A percentile compares a stretch with the other conserved stretches of the same genome.
phyloP scores from a whole-genome alignment of 1,284 basidiomycete species.

The Cerrena zonata region DNA sequence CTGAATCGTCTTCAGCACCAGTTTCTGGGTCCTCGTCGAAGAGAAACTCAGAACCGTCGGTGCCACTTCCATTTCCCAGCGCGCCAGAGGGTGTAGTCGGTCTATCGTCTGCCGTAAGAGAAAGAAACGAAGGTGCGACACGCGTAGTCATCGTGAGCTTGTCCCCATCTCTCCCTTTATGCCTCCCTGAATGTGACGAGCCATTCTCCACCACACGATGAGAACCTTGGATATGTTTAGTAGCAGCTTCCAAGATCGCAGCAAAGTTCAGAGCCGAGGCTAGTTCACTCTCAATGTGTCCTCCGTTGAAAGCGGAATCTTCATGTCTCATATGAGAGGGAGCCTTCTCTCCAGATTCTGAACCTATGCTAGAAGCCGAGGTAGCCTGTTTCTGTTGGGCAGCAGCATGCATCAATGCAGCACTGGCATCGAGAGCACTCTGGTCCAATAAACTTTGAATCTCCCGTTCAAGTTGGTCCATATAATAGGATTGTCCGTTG shows the following conservation, averaged over 20 bases:
- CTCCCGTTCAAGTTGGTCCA: slow-evolving; percentile 69
- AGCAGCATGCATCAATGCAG: slow-evolving; percentile 53
- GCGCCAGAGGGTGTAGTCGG: slow-evolving; percentile 12
- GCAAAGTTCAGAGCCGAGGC: slow-evolving; percentile 32
- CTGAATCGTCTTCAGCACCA: slow-evolving; percentile 22
- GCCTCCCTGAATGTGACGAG: slow-evolving; percentile 34
- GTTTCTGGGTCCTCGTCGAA: slow-evolving; percentile 32
- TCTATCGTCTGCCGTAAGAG: slow-evolving; percentile 48
- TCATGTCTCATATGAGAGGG: background rate
- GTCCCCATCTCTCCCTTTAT: slow-evolving; percentile 26
- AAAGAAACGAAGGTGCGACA: slow-evolving; percentile 69
- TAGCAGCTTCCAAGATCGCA: slow-evolving; percentile 69
- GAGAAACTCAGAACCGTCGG: slow-evolving; percentile 54
- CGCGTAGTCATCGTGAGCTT: slow-evolving; percentile 48
- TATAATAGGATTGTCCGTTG: slow-evolving; percentile 43
- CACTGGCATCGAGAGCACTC: slow-evolving; percentile 58
- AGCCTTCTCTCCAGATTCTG: background rate
- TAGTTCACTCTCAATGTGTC: slow-evolving; percentile 31
- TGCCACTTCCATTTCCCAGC: slow-evolving; percentile 16
- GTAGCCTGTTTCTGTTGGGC: slow-evolving; percentile 55
- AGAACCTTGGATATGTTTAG: slow-evolving; percentile 50
- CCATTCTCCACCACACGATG: slow-evolving; percentile 40
- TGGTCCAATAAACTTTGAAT: slow-evolving; percentile 65
- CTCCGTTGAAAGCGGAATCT: slow-evolving; percentile 9
- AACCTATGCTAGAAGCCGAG: slow-evolving; percentile 21